Evolutionary conservation across 1,139 yeast genomes (phyloP).

Genomic region (Suhomyces guaymorum): DNA sequence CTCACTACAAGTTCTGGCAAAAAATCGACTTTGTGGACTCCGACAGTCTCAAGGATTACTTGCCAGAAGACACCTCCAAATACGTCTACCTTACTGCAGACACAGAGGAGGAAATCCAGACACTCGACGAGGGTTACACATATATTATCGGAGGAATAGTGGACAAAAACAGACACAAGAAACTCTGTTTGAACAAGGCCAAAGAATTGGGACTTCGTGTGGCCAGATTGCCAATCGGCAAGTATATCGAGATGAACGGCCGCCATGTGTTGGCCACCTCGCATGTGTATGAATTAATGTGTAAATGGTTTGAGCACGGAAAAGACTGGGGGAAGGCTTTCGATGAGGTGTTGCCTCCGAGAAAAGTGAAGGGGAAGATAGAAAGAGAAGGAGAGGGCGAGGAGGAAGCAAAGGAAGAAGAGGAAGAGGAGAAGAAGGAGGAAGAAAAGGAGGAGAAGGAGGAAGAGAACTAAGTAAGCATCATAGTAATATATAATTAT

Average conservation of each 20-base stretch:
- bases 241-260: constrained; percentile 79
- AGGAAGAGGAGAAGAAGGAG: constrained; percentile 8
- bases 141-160: constrained; percentile 95
- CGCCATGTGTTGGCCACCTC: constrained; percentile 90
- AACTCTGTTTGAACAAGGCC: constrained; percentile 81
- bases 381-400: constrained; percentile 14
- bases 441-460: constrained; percentile 8
- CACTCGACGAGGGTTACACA: constrained; percentile 66
- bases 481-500: no score
- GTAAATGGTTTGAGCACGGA: constrained; percentile 70
- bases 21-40: constrained; percentile 52
- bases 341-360: constrained; percentile 76
- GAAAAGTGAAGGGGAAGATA: constrained; percentile 52
- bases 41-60: constrained; percentile 42
- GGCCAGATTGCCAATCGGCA: constrained; percentile 83
- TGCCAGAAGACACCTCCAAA: constrained; percentile 38
- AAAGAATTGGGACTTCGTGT: constrained; percentile 67
- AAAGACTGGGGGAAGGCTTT: constrained; percentile 87
- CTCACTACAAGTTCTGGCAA: constrained; percentile 66
- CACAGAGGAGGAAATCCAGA: constrained; percentile 64
- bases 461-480: no score
- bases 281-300: constrained; percentile 84
- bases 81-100: constrained; percentile 84
- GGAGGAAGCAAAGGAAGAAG: constrained; percentile 10
- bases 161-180: constrained; percentile 89